phyloP scores from a whole-genome alignment of 2,329 filamentous ascomycete genomes.

The Blastomyces emzantsi region DNA sequence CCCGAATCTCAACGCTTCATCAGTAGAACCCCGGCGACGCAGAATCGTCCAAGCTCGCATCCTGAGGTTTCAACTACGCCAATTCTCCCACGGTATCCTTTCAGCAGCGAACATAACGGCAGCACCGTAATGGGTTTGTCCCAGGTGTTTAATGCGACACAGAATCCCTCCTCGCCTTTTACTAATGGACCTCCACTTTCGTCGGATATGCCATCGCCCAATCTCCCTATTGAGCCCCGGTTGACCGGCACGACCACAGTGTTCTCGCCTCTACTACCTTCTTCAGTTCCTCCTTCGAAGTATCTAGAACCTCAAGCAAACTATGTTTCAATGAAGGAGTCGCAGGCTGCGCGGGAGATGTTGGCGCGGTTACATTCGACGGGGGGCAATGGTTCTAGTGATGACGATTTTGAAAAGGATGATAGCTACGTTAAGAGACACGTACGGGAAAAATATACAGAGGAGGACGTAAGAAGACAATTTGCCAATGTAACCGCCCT shows the following conservation, averaged over 20 bases:
- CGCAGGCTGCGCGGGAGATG: constrained; percentile 35
- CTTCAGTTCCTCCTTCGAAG: constrained; percentile 27
- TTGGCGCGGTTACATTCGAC: constrained; percentile 24
- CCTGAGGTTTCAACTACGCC: constrained; percentile 31
- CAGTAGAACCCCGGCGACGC: constrained; percentile 34
- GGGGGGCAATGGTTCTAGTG: constrained; percentile 28
- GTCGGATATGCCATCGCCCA: constrained; percentile 43
- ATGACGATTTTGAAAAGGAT: constrained; percentile 38
- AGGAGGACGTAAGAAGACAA: constrained; percentile 28
- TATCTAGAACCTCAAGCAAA: constrained; percentile 35
- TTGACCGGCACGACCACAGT: constrained; percentile 24
- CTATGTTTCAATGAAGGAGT: constrained; percentile 41
- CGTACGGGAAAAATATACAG: constrained; percentile 26
- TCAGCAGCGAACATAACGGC: constrained; percentile 31
- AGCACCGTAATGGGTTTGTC: constrained; percentile 37
- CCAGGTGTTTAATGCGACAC: constrained; percentile 42
- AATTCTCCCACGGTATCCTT: constrained; percentile 35
- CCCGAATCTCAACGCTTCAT: constrained; percentile 41
- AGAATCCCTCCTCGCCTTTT: constrained; percentile 40
- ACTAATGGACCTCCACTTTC: constrained; percentile 27
- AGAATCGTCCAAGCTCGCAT: constrained; percentile 27
- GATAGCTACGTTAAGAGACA: constrained; percentile 31
- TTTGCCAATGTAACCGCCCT: constrained; percentile 30
- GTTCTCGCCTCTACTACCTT: constrained; percentile 32
- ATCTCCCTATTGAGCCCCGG: constrained; percentile 36